Evolutionary conservation across 2,329 filamentous ascomycete species (phyloP), one percentile per base, ranked within the genome.

Genomic region (Aureobasidium zeae): DNA sequence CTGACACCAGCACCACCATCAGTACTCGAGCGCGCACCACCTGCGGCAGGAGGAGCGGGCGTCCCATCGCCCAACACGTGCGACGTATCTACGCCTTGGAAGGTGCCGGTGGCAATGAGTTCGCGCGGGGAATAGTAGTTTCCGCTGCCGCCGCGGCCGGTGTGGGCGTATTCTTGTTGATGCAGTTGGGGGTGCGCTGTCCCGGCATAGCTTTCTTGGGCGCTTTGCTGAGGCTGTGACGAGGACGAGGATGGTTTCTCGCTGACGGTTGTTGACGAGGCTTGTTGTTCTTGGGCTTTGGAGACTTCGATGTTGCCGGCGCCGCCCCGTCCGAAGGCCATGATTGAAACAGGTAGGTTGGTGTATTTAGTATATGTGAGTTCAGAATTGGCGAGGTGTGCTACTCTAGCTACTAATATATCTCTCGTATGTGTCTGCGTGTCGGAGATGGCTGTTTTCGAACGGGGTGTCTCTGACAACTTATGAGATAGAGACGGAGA

Each of bases 91-190:
- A 48, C 48, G 31, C 51, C 52, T 31, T 48, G 46, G 50, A 68
- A 69, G 4, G 55, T 57, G 38, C 67, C 67, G 6, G 56, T 61
- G 43, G 61, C 49, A 9, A 53, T 52, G 17, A 70, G 56, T 21
- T 63, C 55, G 22, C 58, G 53, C 20, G 67, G 67, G 29, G 62
- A 60, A 52, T 67, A 70, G 57, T 59, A 68, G 53, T 71, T 70
- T 3, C 67, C 68, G 4, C 63, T 62, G 28, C 68, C 68, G 29
- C 67, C 67, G 29, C 67, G 59, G 25, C 67, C 67, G 38, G 57
- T 63, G 49, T 67, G 63, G 4, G 65, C 63, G 51, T 69, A 69
- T 42, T 64, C 57, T 49, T 61, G 59, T 42, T 57, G 50, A 26
- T 51, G 44, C 15, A 43, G 25, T 8, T 30, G n/a, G 20, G 48